Conservation (phyloP, 257 asterid genomes). For the Forsythia suspensa region DNA sequence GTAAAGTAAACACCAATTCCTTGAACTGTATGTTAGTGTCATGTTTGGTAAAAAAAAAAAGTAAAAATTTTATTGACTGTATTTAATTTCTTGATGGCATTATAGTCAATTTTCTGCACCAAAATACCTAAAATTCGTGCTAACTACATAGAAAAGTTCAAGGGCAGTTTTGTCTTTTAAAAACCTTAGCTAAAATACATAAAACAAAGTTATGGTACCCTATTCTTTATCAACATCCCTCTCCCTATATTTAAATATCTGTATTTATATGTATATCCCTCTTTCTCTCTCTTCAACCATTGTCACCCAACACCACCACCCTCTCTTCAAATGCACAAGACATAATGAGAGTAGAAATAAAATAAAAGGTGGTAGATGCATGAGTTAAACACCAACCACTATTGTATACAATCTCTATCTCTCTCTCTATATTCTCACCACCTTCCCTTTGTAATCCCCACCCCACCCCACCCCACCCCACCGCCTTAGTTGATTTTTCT, state of each 20-base stretch:
- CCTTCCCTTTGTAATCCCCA: conserved; percentile 21
- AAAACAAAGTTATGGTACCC: too few species aligned
- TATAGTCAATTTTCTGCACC: too few species aligned
- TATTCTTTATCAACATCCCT: neutral
- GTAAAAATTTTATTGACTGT: too few species aligned
- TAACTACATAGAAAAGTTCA: neutral
- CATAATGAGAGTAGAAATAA: conserved; percentile 37
- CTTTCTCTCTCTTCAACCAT: neutral
- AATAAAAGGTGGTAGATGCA: conserved; percentile 74
- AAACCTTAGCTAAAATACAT: neutral
- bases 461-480: conserved; percentile 27
- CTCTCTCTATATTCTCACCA: conserved; percentile 20
- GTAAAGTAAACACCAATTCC: too few species aligned
- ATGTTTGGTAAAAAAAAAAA: too few species aligned
- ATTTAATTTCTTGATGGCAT: too few species aligned
- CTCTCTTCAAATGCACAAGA: neutral
- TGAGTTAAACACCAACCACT: conserved; percentile 52
- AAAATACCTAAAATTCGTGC: neutral
- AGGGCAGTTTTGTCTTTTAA: neutral
- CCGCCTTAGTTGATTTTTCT: conserved; percentile 20
- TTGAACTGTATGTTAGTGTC: too few species aligned
- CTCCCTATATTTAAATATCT: neutral
- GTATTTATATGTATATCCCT: neutral
- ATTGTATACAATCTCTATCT: conserved; percentile 12
- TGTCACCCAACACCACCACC: conserved; percentile 13